phyloP scores from a whole-genome alignment of 371 early-diverging fungal species.

The Apophysomyces elegans region DNA sequence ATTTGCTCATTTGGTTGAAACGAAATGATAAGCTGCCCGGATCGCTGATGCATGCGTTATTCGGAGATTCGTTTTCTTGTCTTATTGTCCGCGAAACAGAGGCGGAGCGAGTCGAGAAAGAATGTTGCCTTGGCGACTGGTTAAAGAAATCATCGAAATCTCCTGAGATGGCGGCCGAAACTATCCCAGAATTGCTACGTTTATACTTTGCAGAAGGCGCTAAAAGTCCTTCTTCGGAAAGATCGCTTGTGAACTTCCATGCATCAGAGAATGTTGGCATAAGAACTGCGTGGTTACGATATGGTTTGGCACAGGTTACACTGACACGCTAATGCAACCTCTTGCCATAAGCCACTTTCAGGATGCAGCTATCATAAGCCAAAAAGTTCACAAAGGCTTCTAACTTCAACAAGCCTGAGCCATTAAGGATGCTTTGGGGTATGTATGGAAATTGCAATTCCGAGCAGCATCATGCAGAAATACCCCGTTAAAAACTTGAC shows the following conservation, averaged over 20 bases:
- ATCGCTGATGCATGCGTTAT: too few species aligned
- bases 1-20: neutral
- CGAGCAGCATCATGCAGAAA: too few species aligned
- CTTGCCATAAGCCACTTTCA: too few species aligned
- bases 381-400: too few species aligned
- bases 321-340: too few species aligned
- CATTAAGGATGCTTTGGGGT: too few species aligned
- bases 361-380: too few species aligned
- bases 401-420: too few species aligned
- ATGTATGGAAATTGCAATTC: too few species aligned
- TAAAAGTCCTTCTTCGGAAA: neutral
- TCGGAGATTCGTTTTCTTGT: neutral
- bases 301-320: too few species aligned
- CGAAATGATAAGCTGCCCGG: neutral
- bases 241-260: neutral
- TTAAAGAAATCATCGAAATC: constrained; percentile 8
- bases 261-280: neutral
- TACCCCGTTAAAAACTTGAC: too few species aligned
- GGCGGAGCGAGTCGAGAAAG: neutral
- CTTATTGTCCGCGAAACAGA: neutral
- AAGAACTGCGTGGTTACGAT: neutral
- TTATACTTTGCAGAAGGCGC: neutral
- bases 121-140: neutral
- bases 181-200: neutral
- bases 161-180: neutral